Conservation (phyloP, 106 monocot species). For the Vanilla planifolia region DNA sequence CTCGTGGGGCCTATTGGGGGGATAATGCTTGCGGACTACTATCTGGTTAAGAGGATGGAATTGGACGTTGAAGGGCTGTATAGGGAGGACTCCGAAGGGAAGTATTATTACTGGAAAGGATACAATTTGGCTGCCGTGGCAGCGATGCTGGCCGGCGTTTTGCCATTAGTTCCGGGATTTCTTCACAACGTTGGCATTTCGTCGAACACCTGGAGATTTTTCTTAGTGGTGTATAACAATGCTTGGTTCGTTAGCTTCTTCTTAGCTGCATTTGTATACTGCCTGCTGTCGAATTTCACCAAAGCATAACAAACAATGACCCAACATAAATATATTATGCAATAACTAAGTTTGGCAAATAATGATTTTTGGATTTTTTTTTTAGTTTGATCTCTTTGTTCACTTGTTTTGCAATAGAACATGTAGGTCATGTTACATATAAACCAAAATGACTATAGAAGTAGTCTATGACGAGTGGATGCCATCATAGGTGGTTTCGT, state of each 20-base stretch:
- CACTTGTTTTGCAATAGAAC: too few species aligned
- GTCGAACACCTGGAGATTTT: constrained; percentile 21
- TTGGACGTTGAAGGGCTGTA: constrained; percentile 68
- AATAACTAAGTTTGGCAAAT: too few species aligned
- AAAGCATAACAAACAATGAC: too few species aligned
- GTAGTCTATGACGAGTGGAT: too few species aligned
- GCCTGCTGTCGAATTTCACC: constrained; percentile 56
- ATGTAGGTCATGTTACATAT: too few species aligned
- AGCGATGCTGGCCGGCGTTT: constrained; percentile 55
- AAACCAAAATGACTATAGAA: too few species aligned
- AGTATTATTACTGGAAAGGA: constrained; percentile 56
- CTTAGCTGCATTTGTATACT: constrained; percentile 50
- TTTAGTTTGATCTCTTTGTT: too few species aligned
- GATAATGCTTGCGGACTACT: constrained; percentile 71
- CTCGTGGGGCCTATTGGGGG: constrained; percentile 81
- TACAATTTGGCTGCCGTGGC: constrained; percentile 48
- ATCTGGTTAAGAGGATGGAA: constrained; percentile 49
- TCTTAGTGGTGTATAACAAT: constrained; percentile 53
- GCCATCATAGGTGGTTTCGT: too few species aligned
- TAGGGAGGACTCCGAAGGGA: constrained; percentile 10
- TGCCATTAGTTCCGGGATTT: constrained; percentile 76
- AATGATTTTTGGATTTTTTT: too few species aligned
- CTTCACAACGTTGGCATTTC: constrained; percentile 50
- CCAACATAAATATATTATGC: too few species aligned
- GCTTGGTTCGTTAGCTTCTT: constrained; percentile 93